Conservation (phyloP, 805 yeast species). For the Cyberlindnera amylophila region DNA sequence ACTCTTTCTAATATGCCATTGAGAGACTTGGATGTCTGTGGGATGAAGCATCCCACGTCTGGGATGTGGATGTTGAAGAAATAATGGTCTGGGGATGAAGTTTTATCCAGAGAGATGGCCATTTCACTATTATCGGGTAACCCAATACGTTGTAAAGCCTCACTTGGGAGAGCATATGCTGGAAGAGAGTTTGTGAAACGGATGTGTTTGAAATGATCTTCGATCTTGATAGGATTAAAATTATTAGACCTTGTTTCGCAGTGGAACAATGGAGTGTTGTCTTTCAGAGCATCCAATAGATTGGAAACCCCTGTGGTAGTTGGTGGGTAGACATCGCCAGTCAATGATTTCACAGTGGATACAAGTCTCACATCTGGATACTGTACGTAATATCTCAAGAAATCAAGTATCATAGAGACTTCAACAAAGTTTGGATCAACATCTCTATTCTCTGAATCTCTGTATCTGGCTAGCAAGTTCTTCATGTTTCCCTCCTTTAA, state of each 20-base stretch:
- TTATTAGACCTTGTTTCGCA: background rate
- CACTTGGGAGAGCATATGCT: conserved; percentile 13
- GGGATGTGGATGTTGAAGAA: conserved; percentile 17
- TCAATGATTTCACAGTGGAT: background rate
- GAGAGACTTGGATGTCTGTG: conserved; percentile 8
- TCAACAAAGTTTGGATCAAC: conserved; percentile 1
- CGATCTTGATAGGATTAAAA: background rate
- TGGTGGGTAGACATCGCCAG: background rate
- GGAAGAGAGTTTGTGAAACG: conserved; percentile 11
- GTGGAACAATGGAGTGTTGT: background rate
- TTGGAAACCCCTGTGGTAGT: conserved; percentile 1
- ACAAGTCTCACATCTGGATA: conserved; percentile 10
- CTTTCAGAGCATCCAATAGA: conserved; percentile 2
- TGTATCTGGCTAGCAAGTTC: conserved; percentile 5
- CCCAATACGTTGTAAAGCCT: conserved; percentile 1
- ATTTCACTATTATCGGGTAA: conserved; percentile 6
- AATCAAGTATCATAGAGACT: conserved; percentile 6
- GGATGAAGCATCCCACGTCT: conserved; percentile 9
- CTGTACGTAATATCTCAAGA: conserved; percentile 7
- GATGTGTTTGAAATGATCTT: conserved; percentile 14
- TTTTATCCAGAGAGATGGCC: conserved; percentile 14
- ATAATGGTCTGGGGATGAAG: conserved; percentile 5
- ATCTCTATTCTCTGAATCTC: background rate
- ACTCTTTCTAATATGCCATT: conserved; percentile 1
- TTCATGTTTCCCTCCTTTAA: background rate